Conservation (phyloP, 345 rosid genomes). For the Camelina neglecta region DNA sequence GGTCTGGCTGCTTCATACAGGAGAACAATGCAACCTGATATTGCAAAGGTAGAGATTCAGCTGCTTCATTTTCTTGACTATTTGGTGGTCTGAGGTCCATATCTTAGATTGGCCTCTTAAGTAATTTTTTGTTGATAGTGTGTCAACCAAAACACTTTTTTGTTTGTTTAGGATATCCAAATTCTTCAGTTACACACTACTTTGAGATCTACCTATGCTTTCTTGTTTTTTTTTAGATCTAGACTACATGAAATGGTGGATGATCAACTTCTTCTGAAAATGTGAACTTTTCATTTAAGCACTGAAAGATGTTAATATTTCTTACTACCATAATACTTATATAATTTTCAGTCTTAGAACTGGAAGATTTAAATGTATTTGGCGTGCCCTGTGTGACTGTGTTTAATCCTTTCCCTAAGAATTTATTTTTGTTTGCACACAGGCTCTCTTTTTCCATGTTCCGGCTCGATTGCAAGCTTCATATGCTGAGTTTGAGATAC, state of each 20-base stretch:
- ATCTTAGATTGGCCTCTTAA: constrained; percentile 16
- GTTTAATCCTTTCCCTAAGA: constrained; percentile 30
- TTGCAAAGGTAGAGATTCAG: constrained; percentile 69
- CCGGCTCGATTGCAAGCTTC: constrained; percentile 85
- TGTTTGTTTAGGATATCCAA: constrained; percentile 4
- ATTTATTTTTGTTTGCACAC: constrained; percentile 42
- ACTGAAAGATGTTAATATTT: not conserved
- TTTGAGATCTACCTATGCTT: constrained; percentile 18
- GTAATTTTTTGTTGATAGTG: constrained; percentile 7
- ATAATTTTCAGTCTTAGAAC: not conserved
- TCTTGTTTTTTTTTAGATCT: constrained; percentile 16
- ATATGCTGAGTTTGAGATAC: constrained; percentile 87
- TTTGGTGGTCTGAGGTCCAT: constrained; percentile 21
- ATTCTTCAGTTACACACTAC: constrained; percentile 16
- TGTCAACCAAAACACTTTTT: constrained; percentile 18
- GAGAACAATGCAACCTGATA: constrained; percentile 92
- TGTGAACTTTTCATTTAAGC: constrained; percentile 5
- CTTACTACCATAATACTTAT: constrained; percentile 12
- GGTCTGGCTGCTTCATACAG: constrained; percentile 95
- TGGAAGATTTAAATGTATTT: constrained; percentile 8
- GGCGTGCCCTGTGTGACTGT: not conserved
- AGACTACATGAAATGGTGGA: constrained; percentile 22
- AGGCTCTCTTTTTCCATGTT: constrained; percentile 88
- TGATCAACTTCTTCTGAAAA: constrained; percentile 23
- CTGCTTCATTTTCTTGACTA: constrained; percentile 27